Conservation (phyloP, 2,329 filamentous ascomycete species). For the Ilyonectria destructans region DNA sequence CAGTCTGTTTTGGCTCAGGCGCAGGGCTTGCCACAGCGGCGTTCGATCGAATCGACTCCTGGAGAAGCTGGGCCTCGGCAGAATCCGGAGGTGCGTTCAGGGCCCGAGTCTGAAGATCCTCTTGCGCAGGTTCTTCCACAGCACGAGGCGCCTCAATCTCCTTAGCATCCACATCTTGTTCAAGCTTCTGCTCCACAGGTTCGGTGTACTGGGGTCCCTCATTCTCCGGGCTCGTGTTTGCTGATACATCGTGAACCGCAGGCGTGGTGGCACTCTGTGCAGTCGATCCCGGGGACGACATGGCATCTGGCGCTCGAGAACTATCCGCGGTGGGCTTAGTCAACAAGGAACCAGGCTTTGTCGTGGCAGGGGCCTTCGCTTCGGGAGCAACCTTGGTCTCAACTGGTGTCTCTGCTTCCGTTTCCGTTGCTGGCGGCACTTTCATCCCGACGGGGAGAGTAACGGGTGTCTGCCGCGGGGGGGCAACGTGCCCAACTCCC, state of each 20-base stretch:
- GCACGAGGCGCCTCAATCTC: slow-evolving; percentile 30
- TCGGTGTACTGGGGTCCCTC: slow-evolving; percentile 73
- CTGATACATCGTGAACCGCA: slow-evolving; percentile 76
- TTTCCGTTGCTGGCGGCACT: slow-evolving; percentile 40
- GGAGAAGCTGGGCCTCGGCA: slow-evolving; percentile 63
- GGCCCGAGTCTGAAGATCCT: slow-evolving; percentile 44
- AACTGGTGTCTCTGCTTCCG: slow-evolving; percentile 17
- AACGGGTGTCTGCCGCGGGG: slow-evolving; percentile 49
- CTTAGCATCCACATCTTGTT: slow-evolving; percentile 54
- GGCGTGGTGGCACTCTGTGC: slow-evolving; percentile 83
- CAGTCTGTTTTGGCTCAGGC: slow-evolving; percentile 19
- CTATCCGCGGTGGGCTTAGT: slow-evolving; percentile 57
- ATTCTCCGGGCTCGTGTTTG: slow-evolving; percentile 82
- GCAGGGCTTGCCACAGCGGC: slow-evolving; percentile 40
- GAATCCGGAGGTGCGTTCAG: slow-evolving; percentile 45
- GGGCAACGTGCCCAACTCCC: slow-evolving; percentile 4
- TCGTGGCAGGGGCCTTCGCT: slow-evolving; percentile 7
- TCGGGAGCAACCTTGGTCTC: slow-evolving; percentile 29
- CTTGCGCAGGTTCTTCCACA: slow-evolving; percentile 27
- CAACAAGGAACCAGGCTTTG: slow-evolving; percentile 40
- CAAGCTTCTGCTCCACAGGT: slow-evolving; percentile 63
- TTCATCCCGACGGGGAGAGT: slow-evolving; percentile 54
- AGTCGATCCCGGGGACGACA: slow-evolving; percentile 76
- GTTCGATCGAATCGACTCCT: slow-evolving; percentile 58
- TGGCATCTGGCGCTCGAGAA: slow-evolving; percentile 59